phyloP scores from a whole-genome alignment of 2,329 filamentous ascomycete genomes.

The Apiospora rasikravindrae region DNA sequence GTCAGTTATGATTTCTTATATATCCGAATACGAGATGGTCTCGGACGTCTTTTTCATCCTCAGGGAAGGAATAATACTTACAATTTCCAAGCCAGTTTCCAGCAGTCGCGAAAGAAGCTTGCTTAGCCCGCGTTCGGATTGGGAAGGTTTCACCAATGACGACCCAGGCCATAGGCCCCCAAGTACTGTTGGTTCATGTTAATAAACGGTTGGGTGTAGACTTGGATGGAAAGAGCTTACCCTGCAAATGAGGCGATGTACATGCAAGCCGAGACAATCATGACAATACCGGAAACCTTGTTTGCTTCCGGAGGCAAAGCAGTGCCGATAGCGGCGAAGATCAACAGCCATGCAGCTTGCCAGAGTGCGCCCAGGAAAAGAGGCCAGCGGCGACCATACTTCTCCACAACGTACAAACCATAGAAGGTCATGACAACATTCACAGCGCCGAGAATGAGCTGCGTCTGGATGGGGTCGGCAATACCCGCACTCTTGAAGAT shows the following conservation, averaged over 20 bases:
- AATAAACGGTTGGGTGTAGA: background rate
- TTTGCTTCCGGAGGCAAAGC: constrained; percentile 48
- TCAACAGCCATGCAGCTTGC: constrained; percentile 68
- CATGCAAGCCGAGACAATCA: constrained; percentile 76
- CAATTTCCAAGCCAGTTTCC: constrained; percentile 66
- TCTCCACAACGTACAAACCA: constrained; percentile 72
- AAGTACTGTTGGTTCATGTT: constrained; percentile 49
- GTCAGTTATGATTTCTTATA: background rate
- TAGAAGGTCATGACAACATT: constrained; percentile 72
- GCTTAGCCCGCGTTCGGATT: constrained; percentile 58
- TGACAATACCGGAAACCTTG: constrained; percentile 62
- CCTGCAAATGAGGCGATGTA: constrained; percentile 75
- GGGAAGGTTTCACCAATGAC: constrained; percentile 71
- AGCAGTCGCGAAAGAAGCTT: constrained; percentile 59
- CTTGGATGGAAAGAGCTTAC: constrained; percentile 3
- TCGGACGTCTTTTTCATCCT: background rate
- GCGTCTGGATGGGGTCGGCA: constrained; percentile 67
- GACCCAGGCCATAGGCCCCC: constrained; percentile 74
- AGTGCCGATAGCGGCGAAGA: constrained; percentile 67
- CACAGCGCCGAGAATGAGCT: constrained; percentile 71
- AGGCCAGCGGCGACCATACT: constrained; percentile 70
- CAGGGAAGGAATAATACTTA: constrained; percentile 30
- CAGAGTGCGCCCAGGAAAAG: constrained; percentile 70
- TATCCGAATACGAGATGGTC: background rate
- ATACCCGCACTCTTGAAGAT: constrained; percentile 73